phyloP scores from a whole-genome alignment of 768 basidiomycete species.

The Sarcomyxa edulis region DNA sequence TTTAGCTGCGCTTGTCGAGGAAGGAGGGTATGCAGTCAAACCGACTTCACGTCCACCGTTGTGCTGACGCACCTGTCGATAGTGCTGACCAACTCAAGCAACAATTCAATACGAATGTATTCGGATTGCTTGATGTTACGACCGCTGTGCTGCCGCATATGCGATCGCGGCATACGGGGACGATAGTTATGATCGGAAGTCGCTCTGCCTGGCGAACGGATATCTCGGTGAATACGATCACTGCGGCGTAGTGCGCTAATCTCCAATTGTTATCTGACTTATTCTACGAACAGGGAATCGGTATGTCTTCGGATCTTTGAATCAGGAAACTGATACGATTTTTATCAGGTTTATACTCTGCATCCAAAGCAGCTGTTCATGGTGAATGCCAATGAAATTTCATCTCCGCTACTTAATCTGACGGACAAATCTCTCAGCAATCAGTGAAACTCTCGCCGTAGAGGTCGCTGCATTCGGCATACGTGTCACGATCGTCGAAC shows the following conservation, averaged over 20 bases:
- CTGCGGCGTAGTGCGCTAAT: not conserved
- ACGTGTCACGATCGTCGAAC: conserved; percentile 51
- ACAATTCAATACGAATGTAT: conserved; percentile 47
- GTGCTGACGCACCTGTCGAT: no score
- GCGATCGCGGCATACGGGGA: conserved; percentile 35
- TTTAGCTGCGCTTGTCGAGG: conserved; percentile 43
- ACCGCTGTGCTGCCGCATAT: conserved; percentile 48
- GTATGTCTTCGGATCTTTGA: conserved; percentile 3
- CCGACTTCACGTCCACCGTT: no score
- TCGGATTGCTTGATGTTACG: conserved; percentile 49
- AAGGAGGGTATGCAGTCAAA: conserved; percentile 55
- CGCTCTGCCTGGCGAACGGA: conserved; percentile 48
- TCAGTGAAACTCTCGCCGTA: conserved; percentile 46
- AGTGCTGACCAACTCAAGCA: conserved; percentile 27
- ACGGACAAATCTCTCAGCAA: conserved; percentile 25
- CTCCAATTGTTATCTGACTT: not conserved
- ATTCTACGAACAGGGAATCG: conserved; percentile 8
- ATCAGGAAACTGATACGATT: not conserved
- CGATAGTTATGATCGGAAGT: conserved; percentile 49
- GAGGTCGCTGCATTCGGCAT: conserved; percentile 55
- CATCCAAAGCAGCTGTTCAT: conserved; percentile 59
- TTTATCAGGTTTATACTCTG: conserved; percentile 32
- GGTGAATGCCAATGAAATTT: conserved; percentile 24
- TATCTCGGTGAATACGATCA: conserved; percentile 25
- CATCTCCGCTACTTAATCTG: not conserved